Base-by-base conservation (phyloP, 257 asterid species). In the Ocimum tenuiflorum region DNA sequence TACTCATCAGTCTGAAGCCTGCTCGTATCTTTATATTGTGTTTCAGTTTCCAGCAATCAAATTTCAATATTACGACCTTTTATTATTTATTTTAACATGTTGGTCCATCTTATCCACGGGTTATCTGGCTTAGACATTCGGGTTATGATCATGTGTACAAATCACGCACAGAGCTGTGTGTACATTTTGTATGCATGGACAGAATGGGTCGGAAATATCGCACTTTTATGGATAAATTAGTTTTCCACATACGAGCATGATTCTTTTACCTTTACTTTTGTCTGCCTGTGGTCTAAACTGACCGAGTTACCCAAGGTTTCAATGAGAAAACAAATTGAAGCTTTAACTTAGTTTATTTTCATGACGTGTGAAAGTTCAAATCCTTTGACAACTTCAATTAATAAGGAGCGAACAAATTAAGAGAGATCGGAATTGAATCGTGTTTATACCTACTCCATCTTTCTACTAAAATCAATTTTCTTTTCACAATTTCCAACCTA, bases 11-110 rank as follows among this genome's bases (percentile, higher is more conserved):
- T 60, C 18, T 58, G 12, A 42, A 31, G 45, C 31, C 60, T 3
- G 33, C 31, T 23, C 61, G 51, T 74, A 61, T 52, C 67, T 22
- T 12, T 62, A 58, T 74, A 27, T 55, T 62, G 51, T 45, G 66
- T 61, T 68, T 45, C 9, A 15, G 43, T 18, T 33, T 23, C 45
- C 67, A 19, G 17, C 55, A 7, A 67, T 36, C 68, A 57, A 47
- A 15, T 47, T 49, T 24, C 15, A 13, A 7, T 8, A 1, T 60
- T 18, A 11, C 7, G n/a, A 3, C 46, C 53, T 19, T n/a, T 8
- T 43, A 22, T 8, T 17, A 45, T 57, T 20, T 7, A 7, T 23
- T 60, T 38, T 3, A 39, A n/a, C 24, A 60, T 11, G 63, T 27
- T 7, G 31, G n/a, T n/a, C n/a, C n/a, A n/a, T n/a, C n/a, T n/a